Conservation (phyloP, 768 basidiomycete species). For the Pisolithus orientalis region DNA sequence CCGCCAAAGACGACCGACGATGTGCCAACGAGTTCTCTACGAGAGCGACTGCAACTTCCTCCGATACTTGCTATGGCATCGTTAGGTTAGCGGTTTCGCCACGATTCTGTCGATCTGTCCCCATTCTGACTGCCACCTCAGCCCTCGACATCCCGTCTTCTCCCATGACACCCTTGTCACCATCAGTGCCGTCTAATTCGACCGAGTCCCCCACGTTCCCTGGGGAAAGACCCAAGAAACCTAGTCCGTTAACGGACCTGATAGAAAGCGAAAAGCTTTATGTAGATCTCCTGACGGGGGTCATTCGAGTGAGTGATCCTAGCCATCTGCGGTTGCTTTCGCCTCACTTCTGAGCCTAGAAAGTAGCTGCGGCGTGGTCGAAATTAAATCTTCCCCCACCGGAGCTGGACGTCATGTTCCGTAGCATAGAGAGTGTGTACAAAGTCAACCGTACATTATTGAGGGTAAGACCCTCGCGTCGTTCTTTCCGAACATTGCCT, state of each 20-base stretch:
- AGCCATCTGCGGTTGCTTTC: conserved; percentile 1
- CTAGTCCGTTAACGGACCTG: conserved; percentile 85
- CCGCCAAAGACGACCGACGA: conserved; percentile 14
- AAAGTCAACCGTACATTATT: conserved; percentile 83
- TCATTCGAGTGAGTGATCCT: conserved; percentile 72
- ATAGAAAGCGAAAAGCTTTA: conserved; percentile 91
- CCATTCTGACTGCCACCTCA: conserved; percentile 14
- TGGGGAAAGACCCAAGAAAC: conserved; percentile 51
- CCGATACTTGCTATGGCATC: conserved; percentile 15
- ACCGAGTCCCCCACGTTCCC: conserved; percentile 18
- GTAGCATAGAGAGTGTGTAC: conserved; percentile 88
- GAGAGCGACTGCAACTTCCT: conserved; percentile 5
- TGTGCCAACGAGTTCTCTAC: conserved; percentile 1
- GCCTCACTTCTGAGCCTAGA: conserved; percentile 42
- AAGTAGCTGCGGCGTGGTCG: conserved; percentile 98
- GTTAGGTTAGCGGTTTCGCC: conserved; percentile 14
- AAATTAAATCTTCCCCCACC: conserved; percentile 88
- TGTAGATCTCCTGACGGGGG: conserved; percentile 82
- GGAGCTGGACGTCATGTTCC: conserved; percentile 90
- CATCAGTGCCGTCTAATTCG: conserved; percentile 11
- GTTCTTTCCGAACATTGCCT: not conserved
- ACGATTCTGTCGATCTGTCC: not conserved
- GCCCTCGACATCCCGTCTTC: conserved; percentile 19
- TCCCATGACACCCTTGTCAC: conserved; percentile 18
- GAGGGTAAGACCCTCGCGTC: conserved; percentile 36